Percentiles rank a stretch among this genome's conserved stretches.
Evolutionary conservation across 2,329 filamentous ascomycete species (phyloP).

Genomic region (Xenoacremonium recifei): DNA sequence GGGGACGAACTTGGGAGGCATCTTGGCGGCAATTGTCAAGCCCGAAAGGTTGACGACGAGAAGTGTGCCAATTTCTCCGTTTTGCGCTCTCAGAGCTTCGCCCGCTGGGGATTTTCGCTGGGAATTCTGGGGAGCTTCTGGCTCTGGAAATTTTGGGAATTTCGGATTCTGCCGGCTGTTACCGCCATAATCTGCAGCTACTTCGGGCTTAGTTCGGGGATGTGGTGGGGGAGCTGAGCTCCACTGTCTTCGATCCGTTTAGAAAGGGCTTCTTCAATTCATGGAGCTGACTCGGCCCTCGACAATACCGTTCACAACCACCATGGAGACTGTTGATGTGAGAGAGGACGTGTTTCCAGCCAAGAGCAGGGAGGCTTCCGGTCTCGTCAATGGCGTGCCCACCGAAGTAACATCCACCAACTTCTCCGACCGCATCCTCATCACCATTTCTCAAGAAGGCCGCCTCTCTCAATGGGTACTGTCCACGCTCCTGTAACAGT

Average conservation of each 20-base stretch:
- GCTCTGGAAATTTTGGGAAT: constrained; percentile 35
- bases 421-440: constrained; percentile 87
- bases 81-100: no score
- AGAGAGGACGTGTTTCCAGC: constrained; percentile 66
- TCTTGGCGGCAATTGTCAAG: constrained; percentile 29
- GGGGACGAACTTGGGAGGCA: constrained; percentile 57
- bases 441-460: constrained; percentile 85
- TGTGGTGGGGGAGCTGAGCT: constrained; percentile 8
- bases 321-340: constrained; percentile 43
- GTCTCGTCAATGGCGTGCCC: constrained; percentile 62
- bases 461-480: constrained; percentile 85
- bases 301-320: no score
- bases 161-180: constrained; percentile 32
- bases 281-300: no score
- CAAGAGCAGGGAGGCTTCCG: constrained; percentile 56
- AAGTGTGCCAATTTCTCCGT: no score
- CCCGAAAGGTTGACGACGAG: no score
- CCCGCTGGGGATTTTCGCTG: no score
- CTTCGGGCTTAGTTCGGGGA: constrained; percentile 35
- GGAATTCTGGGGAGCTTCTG: constrained; percentile 9
- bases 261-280: neutral
- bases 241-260: constrained; percentile 11
- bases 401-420: constrained; percentile 72
- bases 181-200: constrained; percentile 34
- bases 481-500: neutral